A percentile compares a stretch with the other conserved stretches of the same genome.
Evolutionary conservation across 108 stramenopile species (phyloP).

Genomic region (Chaetoceros tenuissimus): DNA sequence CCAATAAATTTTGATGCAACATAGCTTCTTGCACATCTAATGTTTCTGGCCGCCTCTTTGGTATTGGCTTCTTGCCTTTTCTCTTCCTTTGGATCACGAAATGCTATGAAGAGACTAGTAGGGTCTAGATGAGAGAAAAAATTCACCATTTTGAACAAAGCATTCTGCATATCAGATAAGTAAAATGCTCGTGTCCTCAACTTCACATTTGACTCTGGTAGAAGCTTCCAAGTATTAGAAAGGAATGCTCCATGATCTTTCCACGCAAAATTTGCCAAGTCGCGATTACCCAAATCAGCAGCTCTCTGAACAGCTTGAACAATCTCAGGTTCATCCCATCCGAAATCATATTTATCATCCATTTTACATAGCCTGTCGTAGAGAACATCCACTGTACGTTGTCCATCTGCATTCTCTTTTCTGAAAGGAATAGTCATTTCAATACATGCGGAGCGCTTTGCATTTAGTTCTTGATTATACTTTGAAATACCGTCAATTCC

Average conservation of each 20-base stretch:
- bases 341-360: slow-evolving; percentile 11
- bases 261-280: slow-evolving; percentile 37
- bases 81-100: slow-evolving; percentile 17
- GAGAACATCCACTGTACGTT: slow-evolving; percentile 25
- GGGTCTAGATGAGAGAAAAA: slow-evolving; percentile 40
- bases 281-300: slow-evolving; percentile 22
- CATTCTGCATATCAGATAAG: slow-evolving; percentile 30
- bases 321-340: slow-evolving; percentile 17
- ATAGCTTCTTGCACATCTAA: slow-evolving; percentile 26
- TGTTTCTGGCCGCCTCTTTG: slow-evolving; percentile 15
- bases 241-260: slow-evolving; percentile 30
- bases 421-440: slow-evolving; percentile 59
- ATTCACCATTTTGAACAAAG: slow-evolving; percentile 37
- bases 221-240: slow-evolving; percentile 46
- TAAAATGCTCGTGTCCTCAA: slow-evolving; percentile 31
- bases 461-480: slow-evolving; percentile 15
- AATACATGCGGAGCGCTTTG: slow-evolving; percentile 41
- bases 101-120: slow-evolving; percentile 17
- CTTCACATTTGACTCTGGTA: slow-evolving; percentile 39
- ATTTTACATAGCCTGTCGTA: slow-evolving; percentile 13
- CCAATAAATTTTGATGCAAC: slow-evolving; percentile 41
- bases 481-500: too few relatives aligned
- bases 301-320: slow-evolving; percentile 36
- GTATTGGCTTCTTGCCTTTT: slow-evolving; percentile 11
- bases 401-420: slow-evolving; percentile 5